A percentile compares a stretch with the other conserved stretches of the same genome.
phyloP scores from a whole-genome alignment of 1,284 basidiomycete species.

The Tausonia pullulans region DNA sequence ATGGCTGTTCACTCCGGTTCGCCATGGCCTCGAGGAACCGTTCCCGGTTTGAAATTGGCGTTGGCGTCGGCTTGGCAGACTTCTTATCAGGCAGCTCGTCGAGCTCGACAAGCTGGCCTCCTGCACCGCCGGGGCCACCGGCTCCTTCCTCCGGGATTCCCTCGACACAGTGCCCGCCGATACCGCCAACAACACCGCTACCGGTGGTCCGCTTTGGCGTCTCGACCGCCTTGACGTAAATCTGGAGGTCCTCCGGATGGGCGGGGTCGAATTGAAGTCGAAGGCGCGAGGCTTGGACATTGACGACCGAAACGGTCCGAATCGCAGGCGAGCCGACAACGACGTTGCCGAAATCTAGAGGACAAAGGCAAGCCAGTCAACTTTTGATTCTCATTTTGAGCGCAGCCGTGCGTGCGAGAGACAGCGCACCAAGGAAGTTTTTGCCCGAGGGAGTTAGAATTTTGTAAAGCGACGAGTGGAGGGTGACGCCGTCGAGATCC shows the following conservation, averaged over 20 bases:
- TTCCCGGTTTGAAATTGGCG: constrained; percentile 30
- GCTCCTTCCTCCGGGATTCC: too few relatives aligned
- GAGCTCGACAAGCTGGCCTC: too few relatives aligned
- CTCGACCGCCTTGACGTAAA: constrained; percentile 35
- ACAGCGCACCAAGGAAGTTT: constrained; percentile 32
- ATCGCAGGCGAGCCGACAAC: constrained; percentile 39
- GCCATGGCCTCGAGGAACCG: constrained; percentile 41
- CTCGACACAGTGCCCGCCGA: too few relatives aligned
- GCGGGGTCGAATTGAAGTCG: constrained; percentile 38
- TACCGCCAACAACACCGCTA: too few relatives aligned
- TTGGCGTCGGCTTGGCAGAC: not conserved
- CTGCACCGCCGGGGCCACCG: too few relatives aligned
- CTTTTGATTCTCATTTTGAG: too few relatives aligned
- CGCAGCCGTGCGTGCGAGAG: not conserved
- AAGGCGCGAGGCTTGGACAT: constrained; percentile 32
- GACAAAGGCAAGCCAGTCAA: not conserved
- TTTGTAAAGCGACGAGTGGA: constrained; percentile 43
- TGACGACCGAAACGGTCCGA: constrained; percentile 39
- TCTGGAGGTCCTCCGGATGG: constrained; percentile 39
- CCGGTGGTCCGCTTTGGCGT: not conserved
- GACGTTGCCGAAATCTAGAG: constrained; percentile 38
- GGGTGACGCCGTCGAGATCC: constrained; percentile 40
- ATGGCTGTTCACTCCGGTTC: too few relatives aligned
- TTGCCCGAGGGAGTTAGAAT: constrained; percentile 40
- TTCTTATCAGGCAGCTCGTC: too few relatives aligned